phyloP scores from a whole-genome alignment of 208 protist species.

The Crithidia expoeki region DNA sequence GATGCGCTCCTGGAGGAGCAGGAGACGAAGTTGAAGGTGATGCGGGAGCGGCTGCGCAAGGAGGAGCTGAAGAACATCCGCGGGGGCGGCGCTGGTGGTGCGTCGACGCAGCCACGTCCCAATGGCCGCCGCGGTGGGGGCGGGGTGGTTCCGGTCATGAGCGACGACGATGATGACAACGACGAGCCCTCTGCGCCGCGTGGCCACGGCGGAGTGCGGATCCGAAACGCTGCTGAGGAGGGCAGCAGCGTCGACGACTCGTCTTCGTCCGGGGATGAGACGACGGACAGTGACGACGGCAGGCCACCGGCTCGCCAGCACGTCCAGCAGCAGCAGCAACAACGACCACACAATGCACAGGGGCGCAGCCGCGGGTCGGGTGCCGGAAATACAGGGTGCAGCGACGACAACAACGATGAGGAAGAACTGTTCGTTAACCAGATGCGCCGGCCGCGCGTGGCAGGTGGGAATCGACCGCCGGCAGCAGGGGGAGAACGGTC shows the following conservation, averaged over 20 bases:
- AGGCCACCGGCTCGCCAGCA: slow-evolving; percentile 13
- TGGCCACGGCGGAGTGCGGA: slow-evolving; percentile 14
- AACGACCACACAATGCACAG: slow-evolving; percentile 21
- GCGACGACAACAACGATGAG: slow-evolving; percentile 17
- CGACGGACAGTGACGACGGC: slow-evolving; percentile 48
- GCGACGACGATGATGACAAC: slow-evolving; percentile 54
- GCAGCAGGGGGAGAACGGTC: slow-evolving; percentile 20
- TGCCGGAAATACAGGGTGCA: slow-evolving; percentile 1
- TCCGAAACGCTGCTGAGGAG: slow-evolving; percentile 55
- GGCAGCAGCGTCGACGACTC: slow-evolving; percentile 67
- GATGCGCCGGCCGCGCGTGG: slow-evolving; percentile 34
- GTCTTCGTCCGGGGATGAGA: slow-evolving; percentile 31
- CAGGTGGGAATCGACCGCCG: slow-evolving; percentile 26
- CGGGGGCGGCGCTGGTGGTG: slow-evolving; percentile 29
- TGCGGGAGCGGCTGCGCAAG: slow-evolving; percentile 88
- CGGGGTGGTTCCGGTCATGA: slow-evolving; percentile 16
- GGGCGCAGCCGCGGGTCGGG: slow-evolving; percentile 18
- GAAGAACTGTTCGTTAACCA: slow-evolving; percentile 30
- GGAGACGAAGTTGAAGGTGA: slow-evolving; percentile 85
- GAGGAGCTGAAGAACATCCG: slow-evolving; percentile 88
- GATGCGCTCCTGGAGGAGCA: slow-evolving; percentile 88
- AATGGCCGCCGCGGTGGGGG: slow-evolving; percentile 22
- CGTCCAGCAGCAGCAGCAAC: slow-evolving; percentile 25
- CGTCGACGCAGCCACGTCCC: slow-evolving; percentile 13
- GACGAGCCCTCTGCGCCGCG: slow-evolving; percentile 35